These are phyloP conservation scores for Leishmania turanica DNA, from an alignment of 208 protist genomes.

Conservation along the genomic window DNA sequence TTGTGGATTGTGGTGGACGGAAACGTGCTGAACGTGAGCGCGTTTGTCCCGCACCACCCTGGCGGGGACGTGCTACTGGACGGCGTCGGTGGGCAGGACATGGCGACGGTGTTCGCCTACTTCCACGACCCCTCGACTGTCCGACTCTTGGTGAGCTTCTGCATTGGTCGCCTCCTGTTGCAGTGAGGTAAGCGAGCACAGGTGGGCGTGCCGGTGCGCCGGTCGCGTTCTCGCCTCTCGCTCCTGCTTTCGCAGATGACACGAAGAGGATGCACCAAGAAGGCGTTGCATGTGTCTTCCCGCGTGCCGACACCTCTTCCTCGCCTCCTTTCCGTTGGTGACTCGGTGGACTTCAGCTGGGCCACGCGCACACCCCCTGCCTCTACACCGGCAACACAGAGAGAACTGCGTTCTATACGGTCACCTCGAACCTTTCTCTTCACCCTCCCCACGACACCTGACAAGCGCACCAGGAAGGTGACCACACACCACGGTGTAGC, in stretches of 20 bases:
- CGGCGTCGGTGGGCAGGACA: constrained; percentile 61
- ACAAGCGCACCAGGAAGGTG: neutral
- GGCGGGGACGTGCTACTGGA: constrained; percentile 65
- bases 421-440: neutral
- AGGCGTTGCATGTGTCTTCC: neutral
- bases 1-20: constrained; percentile 78
- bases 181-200: neutral
- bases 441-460: neutral
- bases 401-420: neutral
- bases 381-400: neutral
- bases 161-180: constrained; percentile 48
- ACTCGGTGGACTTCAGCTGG: neutral
- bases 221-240: neutral
- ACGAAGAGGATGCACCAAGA: neutral
- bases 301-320: neutral
- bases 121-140: constrained; percentile 59
- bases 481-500: neutral
- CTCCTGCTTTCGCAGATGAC: neutral
- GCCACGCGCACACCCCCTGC: neutral
- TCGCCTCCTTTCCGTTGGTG: neutral
- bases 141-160: constrained; percentile 53
- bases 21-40: constrained; percentile 77
- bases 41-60: constrained; percentile 61
- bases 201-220: neutral
- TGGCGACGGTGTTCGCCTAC: constrained; percentile 53